Base-by-base conservation (phyloP, 345 rosid species). In the Brassica rapa region DNA sequence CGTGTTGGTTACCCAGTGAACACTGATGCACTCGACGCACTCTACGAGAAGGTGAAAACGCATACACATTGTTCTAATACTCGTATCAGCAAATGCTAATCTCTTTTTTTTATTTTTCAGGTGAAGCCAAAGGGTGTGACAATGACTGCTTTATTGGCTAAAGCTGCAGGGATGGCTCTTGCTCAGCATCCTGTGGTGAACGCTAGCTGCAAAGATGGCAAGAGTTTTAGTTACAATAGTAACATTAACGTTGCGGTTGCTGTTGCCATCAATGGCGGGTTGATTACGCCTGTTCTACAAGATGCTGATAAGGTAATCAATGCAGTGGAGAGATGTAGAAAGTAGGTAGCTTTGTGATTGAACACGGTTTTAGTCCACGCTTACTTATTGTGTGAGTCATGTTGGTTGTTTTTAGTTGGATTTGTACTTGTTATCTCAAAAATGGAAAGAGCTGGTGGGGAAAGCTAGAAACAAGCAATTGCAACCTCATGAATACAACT, bases 81-180 rank as follows among this genome's bases (percentile, higher is more conserved):
- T 53, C 60, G 60, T 53, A 53, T 16, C 60, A 16, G 60, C 1
- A 53, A 16, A 53, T 53, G 23, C 7, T 53, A 53, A 53, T 53
- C 60, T 53, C 24, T 53, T 53, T 53, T 53, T 16, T 53, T 6
- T 6, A 0, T 16, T 16, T 53, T n/a, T 16, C 83, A 91, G 98
- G 94, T 94, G 85, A 92, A 94, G 82, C 92, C 91, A 29, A 92
- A 92, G 86, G 98, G 98, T 66, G 98, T 92, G 51, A 91, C 98
- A 29, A 92, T 94, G 98, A 95, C 97, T 21, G 97, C 94, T 8
- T 74, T 95, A 73, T 82, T 95, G 75, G 97, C 98, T 9, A 95
- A 95, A 81, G 99, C 98, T 73, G 89, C 89, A 8, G 99, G 98
- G 71, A 89, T 95, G 97, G 93, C 98, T 35, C 88, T 95, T 65